Evolutionary conservation across 495 filamentous ascomycete genomes (phyloP).

Genomic region (Aspergillus funiculosus): DNA sequence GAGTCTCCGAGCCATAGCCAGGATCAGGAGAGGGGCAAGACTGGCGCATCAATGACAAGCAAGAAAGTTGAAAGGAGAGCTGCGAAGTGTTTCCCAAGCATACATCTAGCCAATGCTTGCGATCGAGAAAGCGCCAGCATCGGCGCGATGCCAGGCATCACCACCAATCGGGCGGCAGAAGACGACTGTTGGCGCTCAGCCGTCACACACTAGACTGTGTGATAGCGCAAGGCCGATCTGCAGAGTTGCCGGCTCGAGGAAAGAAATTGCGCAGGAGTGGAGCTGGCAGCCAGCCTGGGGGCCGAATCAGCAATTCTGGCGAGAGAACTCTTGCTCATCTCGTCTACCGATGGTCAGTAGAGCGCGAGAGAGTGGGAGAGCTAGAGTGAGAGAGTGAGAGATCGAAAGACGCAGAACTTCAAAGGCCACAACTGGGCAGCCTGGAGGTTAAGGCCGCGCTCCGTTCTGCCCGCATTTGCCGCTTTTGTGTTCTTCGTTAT

Average conservation of each 20-base stretch:
- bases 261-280: constrained; percentile 1
- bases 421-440: no score
- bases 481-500: no score
- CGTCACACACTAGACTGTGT: constrained; percentile 44
- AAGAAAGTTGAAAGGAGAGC: constrained; percentile 18
- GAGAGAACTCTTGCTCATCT: no score
- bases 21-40: constrained; percentile 29
- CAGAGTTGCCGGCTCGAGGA: constrained; percentile 22
- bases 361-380: no score
- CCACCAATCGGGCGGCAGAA: constrained; percentile 34
- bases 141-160: constrained; percentile 18
- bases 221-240: constrained; percentile 34
- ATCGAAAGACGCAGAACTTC: no score
- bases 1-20: constrained; percentile 21
- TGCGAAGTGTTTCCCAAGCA: constrained; percentile 27
- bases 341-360: no score
- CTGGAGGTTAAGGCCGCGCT: no score
- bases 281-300: neutral
- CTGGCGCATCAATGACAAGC: constrained; percentile 23
- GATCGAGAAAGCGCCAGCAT: constrained; percentile 36
- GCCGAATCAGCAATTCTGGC: no score
- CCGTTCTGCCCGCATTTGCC: no score
- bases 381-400: no score
- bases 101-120: constrained; percentile 42
- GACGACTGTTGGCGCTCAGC: constrained; percentile 20